Conservation (phyloP, 768 basidiomycete species). For the Galerina sulciceps region DNA sequence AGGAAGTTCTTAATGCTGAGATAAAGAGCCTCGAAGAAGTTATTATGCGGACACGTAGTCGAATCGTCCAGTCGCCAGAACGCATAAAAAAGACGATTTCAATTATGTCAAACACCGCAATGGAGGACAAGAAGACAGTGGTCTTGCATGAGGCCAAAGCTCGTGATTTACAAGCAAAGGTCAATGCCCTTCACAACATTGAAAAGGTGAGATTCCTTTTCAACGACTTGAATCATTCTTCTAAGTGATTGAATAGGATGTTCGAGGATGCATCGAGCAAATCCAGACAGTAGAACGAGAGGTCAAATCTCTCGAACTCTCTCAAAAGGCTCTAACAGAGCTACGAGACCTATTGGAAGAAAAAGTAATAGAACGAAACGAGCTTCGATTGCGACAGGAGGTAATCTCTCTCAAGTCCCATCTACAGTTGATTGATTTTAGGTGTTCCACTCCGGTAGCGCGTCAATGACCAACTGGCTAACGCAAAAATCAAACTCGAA, state of each 20-base stretch:
- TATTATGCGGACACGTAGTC: constrained; percentile 65
- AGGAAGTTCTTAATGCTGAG: constrained; percentile 70
- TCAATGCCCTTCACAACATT: constrained; percentile 69
- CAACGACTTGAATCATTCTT: constrained; percentile 3
- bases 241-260: constrained; percentile 51
- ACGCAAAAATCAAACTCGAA: constrained; percentile 83
- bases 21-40: constrained; percentile 60
- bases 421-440: not conserved
- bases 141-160: constrained; percentile 72
- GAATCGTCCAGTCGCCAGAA: constrained; percentile 92
- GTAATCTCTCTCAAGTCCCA: constrained; percentile 36
- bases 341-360: constrained; percentile 71
- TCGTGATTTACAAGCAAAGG: constrained; percentile 77
- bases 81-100: constrained; percentile 83
- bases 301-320: constrained; percentile 58
- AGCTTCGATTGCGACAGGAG: constrained; percentile 70
- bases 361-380: constrained; percentile 76
- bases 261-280: constrained; percentile 73
- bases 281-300: constrained; percentile 78
- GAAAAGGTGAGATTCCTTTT: constrained; percentile 61
- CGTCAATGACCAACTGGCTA: constrained; percentile 76
- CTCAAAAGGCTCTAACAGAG: constrained; percentile 71
- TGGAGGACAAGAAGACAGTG: constrained; percentile 73
- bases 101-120: constrained; percentile 68
- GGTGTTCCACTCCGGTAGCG: constrained; percentile 49